These are phyloP conservation scores for Curvularia eragrostidis DNA, from an alignment of 2,329 filamentous ascomycete species.

Conservation along the genomic window DNA sequence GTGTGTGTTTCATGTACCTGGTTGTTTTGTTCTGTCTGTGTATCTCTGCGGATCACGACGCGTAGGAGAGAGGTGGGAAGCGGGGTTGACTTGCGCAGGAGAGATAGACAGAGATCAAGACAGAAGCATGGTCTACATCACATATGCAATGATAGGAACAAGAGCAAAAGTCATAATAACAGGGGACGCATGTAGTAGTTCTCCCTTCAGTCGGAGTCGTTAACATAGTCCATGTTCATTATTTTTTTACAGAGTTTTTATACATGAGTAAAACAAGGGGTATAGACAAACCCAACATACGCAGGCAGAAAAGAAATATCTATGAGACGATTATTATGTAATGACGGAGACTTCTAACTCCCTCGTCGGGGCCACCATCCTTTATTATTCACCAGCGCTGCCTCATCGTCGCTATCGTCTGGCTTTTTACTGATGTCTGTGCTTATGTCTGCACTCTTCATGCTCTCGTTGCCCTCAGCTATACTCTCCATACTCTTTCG, in stretches of 20 bases:
- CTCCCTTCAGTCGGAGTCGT: not conserved
- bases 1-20: not conserved
- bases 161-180: not conserved
- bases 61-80: not conserved
- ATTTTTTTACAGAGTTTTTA: not conserved
- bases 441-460: slow-evolving; percentile 29
- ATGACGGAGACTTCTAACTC: not conserved
- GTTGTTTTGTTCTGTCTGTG: not conserved
- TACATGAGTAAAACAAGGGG: not conserved
- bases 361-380: slow-evolving; percentile 9
- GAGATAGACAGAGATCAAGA: not conserved
- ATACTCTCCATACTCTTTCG: slow-evolving; percentile 34
- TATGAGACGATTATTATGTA: not conserved
- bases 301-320: not conserved
- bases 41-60: not conserved
- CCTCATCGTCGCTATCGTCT: slow-evolving; percentile 35
- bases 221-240: not conserved
- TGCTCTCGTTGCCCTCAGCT: slow-evolving; percentile 32
- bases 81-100: not conserved
- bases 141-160: not conserved
- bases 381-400: slow-evolving; percentile 27
- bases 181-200: not conserved
- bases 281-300: not conserved
- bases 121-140: not conserved
- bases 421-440: slow-evolving; percentile 20